Base-by-base conservation (phyloP, 257 asterid genomes). In the Lantana camara region DNA sequence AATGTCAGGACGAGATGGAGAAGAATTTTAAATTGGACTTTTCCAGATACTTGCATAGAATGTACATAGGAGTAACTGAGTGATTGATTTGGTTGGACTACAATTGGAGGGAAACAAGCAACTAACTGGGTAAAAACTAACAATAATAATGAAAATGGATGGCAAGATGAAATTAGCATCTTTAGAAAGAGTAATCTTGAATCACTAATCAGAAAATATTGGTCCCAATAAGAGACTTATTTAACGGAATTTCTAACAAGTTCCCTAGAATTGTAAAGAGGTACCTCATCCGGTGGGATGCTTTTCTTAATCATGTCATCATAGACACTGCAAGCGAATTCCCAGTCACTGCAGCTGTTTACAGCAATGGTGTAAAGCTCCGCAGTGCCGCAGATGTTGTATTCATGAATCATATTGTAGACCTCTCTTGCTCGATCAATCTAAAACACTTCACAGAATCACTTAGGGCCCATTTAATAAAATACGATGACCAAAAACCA, bases 311-410 rank as follows among this genome's bases (percentile, higher is more conserved):
- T 82, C 99, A 93, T 93, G 79, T 87, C 99, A 77, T 79, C 78
- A 61, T 87, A 93, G 68, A 93, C 79, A 41, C 83, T 66, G 75
- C 89, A 79, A 40, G 99, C 99, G 37, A 90, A 85, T 58, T 90
- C 96, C 99, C 99, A 93, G 73, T 86, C 96, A 68, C 96, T 87
- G 79, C 97, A 93, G 85, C 96, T 79, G 77, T 93, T 90, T 41
- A 93, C 85, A 68, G 99, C 99, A 74, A 93, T 90, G 20, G 99
- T 93, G 82, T 90, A 93, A 56, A 93, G 89, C 80, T 90, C 97
- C 51, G 99, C 92, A 48, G 88, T 82, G 65, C 99, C 99, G 78
- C 78, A 84, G 73, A 93, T 90, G 72, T 77, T 77, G 73, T 82
- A 90, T 80, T 84, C 66, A 65, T 81, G 83, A 64, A 90, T 86